Evolutionary conservation across 257 asterid genomes (phyloP).

Genomic region (Henckelia pumila): DNA sequence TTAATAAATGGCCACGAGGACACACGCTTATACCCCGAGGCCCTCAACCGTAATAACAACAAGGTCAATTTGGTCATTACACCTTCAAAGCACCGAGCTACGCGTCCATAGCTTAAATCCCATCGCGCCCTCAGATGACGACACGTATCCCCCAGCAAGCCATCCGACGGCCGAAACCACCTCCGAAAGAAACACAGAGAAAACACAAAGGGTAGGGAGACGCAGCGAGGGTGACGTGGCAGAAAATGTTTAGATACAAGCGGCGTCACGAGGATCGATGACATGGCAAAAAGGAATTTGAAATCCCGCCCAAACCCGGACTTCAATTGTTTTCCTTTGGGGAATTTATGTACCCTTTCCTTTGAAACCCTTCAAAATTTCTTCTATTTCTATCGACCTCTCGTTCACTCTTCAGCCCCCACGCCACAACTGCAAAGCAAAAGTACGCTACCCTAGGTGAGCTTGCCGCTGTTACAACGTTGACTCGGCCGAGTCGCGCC

Average conservation of each 20-base stretch:
- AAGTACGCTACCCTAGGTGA: constrained; percentile 33
- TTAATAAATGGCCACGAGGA: constrained; percentile 50
- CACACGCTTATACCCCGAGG: constrained; percentile 18
- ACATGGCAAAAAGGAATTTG: constrained; percentile 48
- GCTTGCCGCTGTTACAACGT: constrained; percentile 24
- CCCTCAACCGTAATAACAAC: constrained; percentile 45
- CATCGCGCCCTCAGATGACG: constrained; percentile 17
- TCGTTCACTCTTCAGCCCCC: constrained; percentile 34
- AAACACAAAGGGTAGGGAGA: constrained; percentile 60
- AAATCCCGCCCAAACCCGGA: constrained; percentile 99
- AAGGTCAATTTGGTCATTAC: constrained; percentile 58
- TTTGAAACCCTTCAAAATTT: constrained; percentile 37
- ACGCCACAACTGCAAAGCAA: constrained; percentile 36
- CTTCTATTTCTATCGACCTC: constrained; percentile 40
- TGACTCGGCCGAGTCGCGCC: constrained; percentile 37
- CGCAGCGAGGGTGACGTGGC: neutral
- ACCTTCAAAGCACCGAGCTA: constrained; percentile 16
- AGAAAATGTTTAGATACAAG: constrained; percentile 26
- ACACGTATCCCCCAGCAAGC: constrained; percentile 38
- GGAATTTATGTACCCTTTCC: constrained; percentile 44
- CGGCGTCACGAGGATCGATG: constrained; percentile 46
- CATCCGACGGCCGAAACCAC: constrained; percentile 38
- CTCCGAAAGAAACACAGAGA: constrained; percentile 60
- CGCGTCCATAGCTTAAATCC: constrained; percentile 21
- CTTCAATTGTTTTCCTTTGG: constrained; percentile 58